Evolutionary conservation across 1,139 yeast genomes (phyloP).

Genomic region (Oligophagozyma castellii): DNA sequence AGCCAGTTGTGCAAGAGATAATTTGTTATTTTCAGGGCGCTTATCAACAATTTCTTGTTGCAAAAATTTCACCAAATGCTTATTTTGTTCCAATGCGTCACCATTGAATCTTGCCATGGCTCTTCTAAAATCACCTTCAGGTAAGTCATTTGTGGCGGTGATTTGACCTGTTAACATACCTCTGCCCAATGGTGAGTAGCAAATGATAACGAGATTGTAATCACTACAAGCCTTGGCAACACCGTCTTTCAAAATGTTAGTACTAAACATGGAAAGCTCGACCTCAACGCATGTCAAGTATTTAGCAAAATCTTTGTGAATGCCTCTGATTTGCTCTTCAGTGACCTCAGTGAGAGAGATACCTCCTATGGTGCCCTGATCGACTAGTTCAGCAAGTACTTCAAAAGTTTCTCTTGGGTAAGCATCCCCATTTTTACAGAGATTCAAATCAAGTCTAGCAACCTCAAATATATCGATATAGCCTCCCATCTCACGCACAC

Average conservation of each 20-base stretch:
- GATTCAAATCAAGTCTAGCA: conserved; percentile 50
- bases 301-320: conserved; percentile 30
- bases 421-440: conserved; percentile 14
- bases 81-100: conserved; percentile 43
- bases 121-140: conserved; percentile 43
- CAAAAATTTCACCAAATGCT: conserved; percentile 29
- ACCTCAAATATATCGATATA: conserved; percentile 48
- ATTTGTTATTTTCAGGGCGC: conserved; percentile 32
- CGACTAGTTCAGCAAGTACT: conserved; percentile 37
- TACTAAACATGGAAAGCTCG: conserved; percentile 58
- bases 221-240: conserved; percentile 41
- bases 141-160: conserved; percentile 31
- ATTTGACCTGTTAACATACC: conserved; percentile 61
- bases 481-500: conserved; percentile 32
- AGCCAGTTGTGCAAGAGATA: conserved; percentile 56
- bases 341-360: conserved; percentile 62
- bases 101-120: conserved; percentile 43
- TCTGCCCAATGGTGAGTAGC: conserved; percentile 74
- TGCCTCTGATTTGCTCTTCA: conserved; percentile 43
- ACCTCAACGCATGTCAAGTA: conserved; percentile 60
- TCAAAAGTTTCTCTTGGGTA: conserved; percentile 31
- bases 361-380: conserved; percentile 46
- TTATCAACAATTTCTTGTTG: conserved; percentile 32
- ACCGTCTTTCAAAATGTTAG: conserved; percentile 47
- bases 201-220: conserved; percentile 49